Evolutionary conservation across 139 green algal species (phyloP).

Genomic region (Closterium sp.): DNA sequence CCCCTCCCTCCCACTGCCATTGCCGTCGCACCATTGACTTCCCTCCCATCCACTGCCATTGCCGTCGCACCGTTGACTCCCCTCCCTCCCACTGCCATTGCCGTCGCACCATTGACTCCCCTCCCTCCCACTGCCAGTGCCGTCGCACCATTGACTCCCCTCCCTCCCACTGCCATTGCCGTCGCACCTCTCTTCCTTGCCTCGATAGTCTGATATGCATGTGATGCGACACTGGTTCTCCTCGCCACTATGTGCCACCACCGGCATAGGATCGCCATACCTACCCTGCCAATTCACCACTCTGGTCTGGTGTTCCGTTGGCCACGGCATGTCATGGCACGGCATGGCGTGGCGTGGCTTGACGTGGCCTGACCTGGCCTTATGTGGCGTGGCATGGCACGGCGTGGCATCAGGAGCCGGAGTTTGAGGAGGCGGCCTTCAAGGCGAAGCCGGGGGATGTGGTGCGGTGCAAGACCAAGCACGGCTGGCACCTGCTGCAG

Average conservation of each 20-base stretch:
- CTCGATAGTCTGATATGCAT: too few species aligned
- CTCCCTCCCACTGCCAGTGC: not conserved
- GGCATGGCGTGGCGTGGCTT: too few species aligned
- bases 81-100: too few species aligned
- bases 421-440: slow-evolving; percentile 50
- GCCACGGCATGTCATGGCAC: not conserved
- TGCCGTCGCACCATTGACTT: too few species aligned
- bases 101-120: not conserved
- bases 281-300: not conserved
- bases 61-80: too few species aligned
- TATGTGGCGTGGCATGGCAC: not conserved
- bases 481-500: slow-evolving; percentile 49
- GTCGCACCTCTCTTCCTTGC: too few species aligned
- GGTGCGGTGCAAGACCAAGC: slow-evolving; percentile 47
- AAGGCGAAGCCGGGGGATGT: slow-evolving; percentile 25
- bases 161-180: too few species aligned
- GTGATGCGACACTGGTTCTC: too few species aligned
- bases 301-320: too few species aligned
- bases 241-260: too few species aligned
- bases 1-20: too few species aligned
- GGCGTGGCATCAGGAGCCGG: slow-evolving; percentile 12
- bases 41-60: too few species aligned
- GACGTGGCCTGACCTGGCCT: not conserved
- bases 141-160: not conserved
- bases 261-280: not conserved